Conservation (phyloP, 768 basidiomycete genomes). For the Suillus luteus region DNA sequence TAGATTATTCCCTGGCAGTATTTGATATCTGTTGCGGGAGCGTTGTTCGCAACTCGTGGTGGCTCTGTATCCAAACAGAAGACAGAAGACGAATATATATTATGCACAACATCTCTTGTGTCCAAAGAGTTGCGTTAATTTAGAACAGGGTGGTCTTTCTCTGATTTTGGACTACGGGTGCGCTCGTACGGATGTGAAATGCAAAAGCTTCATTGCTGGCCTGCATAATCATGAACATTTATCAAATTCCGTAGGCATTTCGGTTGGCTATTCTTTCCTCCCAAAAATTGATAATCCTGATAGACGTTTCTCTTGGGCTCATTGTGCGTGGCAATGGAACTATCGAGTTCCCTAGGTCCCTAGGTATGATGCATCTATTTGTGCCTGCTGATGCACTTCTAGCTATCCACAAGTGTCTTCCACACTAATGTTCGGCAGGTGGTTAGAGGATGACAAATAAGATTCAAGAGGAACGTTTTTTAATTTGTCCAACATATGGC, state of each 20-base stretch:
- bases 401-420: neutral
- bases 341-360: neutral
- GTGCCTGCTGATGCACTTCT: neutral
- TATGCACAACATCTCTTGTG: neutral
- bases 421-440: neutral
- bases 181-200: neutral
- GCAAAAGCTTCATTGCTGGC: neutral
- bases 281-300: neutral
- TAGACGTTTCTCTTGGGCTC: neutral
- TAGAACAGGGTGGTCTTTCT: neutral
- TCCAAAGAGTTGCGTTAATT: neutral
- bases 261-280: neutral
- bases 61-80: too few species aligned
- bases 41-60: neutral
- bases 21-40: neutral
- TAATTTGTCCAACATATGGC: neutral
- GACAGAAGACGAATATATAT: neutral
- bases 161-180: neutral
- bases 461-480: neutral
- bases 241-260: neutral
- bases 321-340: neutral
- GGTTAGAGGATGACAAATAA: neutral
- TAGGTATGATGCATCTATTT: neutral
- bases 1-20: neutral
- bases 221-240: neutral